These are phyloP conservation scores for Lojkania enalia DNA, from an alignment of 2,329 filamentous ascomycete species.

Conservation along the genomic window DNA sequence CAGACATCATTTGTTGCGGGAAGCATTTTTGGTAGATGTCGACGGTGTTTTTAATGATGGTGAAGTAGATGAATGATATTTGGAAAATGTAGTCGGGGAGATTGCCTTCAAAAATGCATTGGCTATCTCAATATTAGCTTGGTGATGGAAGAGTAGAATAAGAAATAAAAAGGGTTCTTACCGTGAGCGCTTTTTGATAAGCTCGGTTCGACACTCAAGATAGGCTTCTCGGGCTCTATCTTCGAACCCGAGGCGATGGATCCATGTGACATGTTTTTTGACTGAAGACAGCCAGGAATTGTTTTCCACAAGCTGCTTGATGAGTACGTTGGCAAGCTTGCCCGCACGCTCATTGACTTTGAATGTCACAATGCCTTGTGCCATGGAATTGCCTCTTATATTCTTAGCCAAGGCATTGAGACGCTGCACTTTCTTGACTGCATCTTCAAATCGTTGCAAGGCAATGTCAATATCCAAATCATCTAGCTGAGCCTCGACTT, in stretches of 20 bases:
- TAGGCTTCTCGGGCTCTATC: conserved; percentile 87
- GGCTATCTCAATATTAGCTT: conserved; percentile 55
- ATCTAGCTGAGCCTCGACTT: conserved; percentile 94
- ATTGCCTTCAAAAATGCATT: conserved; percentile 94
- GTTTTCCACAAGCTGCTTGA: conserved; percentile 74
- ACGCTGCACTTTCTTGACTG: conserved; percentile 82
- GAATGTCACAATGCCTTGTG: conserved; percentile 88
- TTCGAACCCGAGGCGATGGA: conserved; percentile 85
- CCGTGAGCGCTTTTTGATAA: conserved; percentile 82
- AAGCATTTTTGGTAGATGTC: conserved; percentile 80
- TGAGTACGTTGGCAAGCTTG: conserved; percentile 74
- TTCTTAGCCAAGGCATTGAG: conserved; percentile 77
- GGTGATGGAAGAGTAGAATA: not conserved
- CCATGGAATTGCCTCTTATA: conserved; percentile 81
- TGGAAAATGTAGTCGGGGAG: conserved; percentile 93
- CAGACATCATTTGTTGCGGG: conserved; percentile 82
- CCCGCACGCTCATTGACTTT: conserved; percentile 86
- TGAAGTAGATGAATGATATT: conserved; percentile 94
- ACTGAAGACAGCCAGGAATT: conserved; percentile 78
- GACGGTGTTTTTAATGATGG: conserved; percentile 89
- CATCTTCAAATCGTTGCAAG: conserved; percentile 82
- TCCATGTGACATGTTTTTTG: conserved; percentile 79
- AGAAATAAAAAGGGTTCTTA: conserved; percentile 43
- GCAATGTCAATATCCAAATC: conserved; percentile 96
- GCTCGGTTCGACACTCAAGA: conserved; percentile 73